Percentiles rank a stretch among this genome's conserved stretches.
Conservation (phyloP, 2,329 filamentous ascomycete species). For the Exutisphaerella laricina region DNA sequence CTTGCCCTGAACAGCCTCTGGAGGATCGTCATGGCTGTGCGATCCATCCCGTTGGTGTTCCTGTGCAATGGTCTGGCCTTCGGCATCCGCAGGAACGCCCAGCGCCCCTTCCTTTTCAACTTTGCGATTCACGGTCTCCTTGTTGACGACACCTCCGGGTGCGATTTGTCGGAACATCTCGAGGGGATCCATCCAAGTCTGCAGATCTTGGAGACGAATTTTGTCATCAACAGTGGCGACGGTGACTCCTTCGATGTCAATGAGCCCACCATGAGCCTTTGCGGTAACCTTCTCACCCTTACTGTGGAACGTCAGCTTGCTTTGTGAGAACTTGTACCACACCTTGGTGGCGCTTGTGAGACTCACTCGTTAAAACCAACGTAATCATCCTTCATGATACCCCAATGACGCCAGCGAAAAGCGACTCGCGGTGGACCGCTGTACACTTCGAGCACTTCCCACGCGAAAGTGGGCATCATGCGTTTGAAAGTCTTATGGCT, state of each 20-base stretch:
- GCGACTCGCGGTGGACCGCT: slow-evolving; percentile 57
- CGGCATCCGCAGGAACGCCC: slow-evolving; percentile 17
- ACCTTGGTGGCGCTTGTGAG: slow-evolving; percentile 5
- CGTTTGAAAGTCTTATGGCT: slow-evolving; percentile 67
- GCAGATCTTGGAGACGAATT: slow-evolving; percentile 53
- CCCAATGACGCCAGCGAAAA: slow-evolving; percentile 66
- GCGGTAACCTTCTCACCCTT: slow-evolving; percentile 58
- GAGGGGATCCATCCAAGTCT: slow-evolving; percentile 62
- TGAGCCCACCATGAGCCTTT: slow-evolving; percentile 55
- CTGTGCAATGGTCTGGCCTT: slow-evolving; percentile 18
- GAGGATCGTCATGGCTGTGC: neutral
- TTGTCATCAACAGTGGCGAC: slow-evolving; percentile 58
- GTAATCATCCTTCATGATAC: slow-evolving; percentile 61
- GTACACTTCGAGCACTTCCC: slow-evolving; percentile 65
- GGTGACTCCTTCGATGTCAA: slow-evolving; percentile 60
- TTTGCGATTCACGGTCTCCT: slow-evolving; percentile 36
- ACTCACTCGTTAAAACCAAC: slow-evolving; percentile 58
- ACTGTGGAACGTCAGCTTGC: slow-evolving; percentile 36
- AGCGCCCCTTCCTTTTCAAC: slow-evolving; percentile 27
- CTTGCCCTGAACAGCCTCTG: slow-evolving; percentile 4
- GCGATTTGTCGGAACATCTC: slow-evolving; percentile 63
- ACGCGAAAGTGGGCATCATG: slow-evolving; percentile 68
- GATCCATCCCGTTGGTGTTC: slow-evolving; percentile 13
- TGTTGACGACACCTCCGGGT: slow-evolving; percentile 45
- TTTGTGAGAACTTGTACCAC: neutral